Conservation (phyloP, 495 filamentous ascomycete genomes). For the Lineolata rhizophorae region DNA sequence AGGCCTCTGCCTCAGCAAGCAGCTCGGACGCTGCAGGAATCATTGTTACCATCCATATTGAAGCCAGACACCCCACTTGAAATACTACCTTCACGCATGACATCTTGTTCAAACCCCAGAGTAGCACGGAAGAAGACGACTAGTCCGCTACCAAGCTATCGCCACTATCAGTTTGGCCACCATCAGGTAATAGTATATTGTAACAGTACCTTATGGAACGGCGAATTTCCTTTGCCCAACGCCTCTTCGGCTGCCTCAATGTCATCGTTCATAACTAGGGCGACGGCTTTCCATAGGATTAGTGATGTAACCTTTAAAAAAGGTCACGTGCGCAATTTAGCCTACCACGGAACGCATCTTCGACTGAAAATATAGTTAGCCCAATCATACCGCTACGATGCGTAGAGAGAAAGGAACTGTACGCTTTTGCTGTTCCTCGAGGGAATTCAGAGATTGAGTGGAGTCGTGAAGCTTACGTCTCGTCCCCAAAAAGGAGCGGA, state of each 20-base stretch:
- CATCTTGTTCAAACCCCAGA: conserved; percentile 82
- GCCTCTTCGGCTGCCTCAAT: conserved; percentile 64
- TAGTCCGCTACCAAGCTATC: conserved; percentile 54
- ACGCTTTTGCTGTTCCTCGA: conserved; percentile 38
- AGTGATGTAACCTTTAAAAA: conserved; percentile 3
- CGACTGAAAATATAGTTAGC: conserved; percentile 23
- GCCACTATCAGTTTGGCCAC: background rate
- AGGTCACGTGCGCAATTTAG: conserved; percentile 1
- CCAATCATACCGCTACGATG: conserved; percentile 2
- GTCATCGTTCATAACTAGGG: conserved; percentile 80
- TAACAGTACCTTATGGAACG: conserved; percentile 64
- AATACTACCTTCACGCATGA: conserved; percentile 69
- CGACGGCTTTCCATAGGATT: conserved; percentile 15
- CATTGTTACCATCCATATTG: conserved; percentile 5
- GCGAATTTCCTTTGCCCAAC: conserved; percentile 50
- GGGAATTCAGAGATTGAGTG: conserved; percentile 34
- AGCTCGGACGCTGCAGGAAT: conserved; percentile 37
- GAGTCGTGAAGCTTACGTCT: conserved; percentile 26
- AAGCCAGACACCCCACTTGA: no score
- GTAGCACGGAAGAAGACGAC: conserved; percentile 69
- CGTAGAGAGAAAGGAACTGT: conserved; percentile 13
- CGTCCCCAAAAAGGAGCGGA: conserved; percentile 14
- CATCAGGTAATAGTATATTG: background rate
- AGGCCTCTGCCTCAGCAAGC: conserved; percentile 57
- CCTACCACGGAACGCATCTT: conserved; percentile 39